Evolutionary conservation across 345 rosid species (phyloP), one percentile per base, ranked within the genome.

Genomic region (Salix udensis): DNA sequence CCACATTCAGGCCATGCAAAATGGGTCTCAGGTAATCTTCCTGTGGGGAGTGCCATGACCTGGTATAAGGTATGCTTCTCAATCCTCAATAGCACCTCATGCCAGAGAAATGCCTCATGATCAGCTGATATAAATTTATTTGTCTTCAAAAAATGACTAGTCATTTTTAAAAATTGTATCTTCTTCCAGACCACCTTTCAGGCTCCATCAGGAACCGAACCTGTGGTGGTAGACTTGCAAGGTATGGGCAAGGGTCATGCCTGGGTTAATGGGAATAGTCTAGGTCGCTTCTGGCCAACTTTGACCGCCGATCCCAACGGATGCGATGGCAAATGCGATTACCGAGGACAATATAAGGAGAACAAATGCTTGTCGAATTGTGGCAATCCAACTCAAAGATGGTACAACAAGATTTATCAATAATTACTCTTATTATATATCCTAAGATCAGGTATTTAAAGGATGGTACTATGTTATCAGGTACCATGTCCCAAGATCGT

Each of bases 161-260:
- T 14, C 50, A 0, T 3, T 46, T 15, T 46, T 13, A 3, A 12
- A 46, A 14, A 46, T 13, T 46, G 50, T 46, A 14, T 46, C 18
- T 26, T 19, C 19, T 2, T 52, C 24, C 30, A 79, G 75, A 74
- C 82, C 31, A 62, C 68, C 6, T 74, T 79, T 34, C 28, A 34
- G 18, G 67, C 66, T 28, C 82, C 78, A 9, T 12, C 64, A n/a
- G 82, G 82, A 13, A 70, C 60, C 1, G 77, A 74, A 1, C 82
- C 82, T 11, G 75, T 79, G 6, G 82, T 65, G 8, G 42, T 79
- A 23, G 71, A 74, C 11, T 30, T 79, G 53, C 44, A n/a, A n/a
- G 82, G 82, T 24, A 62, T 75, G 82, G 75, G 78, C 1, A 80
- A 75, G 44, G 82, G 82, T 9, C 16, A 23, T 34, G 75, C 74